phyloP scores from a whole-genome alignment of 352 stramenopile genomes.

The Pythium brassicae region DNA sequence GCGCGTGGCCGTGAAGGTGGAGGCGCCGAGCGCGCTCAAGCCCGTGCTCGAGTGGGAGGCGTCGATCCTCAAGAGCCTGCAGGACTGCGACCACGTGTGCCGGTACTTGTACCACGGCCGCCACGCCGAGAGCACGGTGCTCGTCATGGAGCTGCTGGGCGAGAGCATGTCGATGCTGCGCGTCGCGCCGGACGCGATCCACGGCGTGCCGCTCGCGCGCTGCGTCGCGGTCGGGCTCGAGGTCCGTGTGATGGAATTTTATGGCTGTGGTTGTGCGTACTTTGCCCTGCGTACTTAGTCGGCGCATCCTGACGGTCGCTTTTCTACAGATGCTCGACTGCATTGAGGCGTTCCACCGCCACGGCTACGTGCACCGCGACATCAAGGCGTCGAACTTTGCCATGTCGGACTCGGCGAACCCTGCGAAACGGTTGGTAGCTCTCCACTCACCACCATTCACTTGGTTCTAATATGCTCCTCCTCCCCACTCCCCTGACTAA shows the following conservation, averaged over 20 bases:
- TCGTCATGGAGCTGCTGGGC: slow-evolving; percentile 86
- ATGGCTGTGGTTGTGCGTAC: not conserved
- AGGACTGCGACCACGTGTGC: slow-evolving; percentile 80
- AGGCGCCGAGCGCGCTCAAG: slow-evolving; percentile 82
- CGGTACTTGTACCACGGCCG: slow-evolving; percentile 85
- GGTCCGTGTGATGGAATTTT: slow-evolving; percentile 5
- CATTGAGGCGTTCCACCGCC: slow-evolving; percentile 81
- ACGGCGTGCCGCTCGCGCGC: slow-evolving; percentile 68
- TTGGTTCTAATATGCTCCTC: too few species aligned
- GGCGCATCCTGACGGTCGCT: too few species aligned
- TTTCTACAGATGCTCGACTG: slow-evolving; percentile 71
- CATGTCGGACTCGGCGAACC: slow-evolving; percentile 38
- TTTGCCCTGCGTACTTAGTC: not conserved
- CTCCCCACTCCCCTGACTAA: too few species aligned
- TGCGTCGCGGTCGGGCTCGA: slow-evolving; percentile 72
- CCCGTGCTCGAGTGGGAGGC: slow-evolving; percentile 88
- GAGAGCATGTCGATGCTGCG: slow-evolving; percentile 89
- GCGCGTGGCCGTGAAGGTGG: slow-evolving; percentile 83
- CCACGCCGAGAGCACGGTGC: slow-evolving; percentile 79
- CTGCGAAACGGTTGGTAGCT: slow-evolving; percentile 37
- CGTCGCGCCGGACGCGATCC: slow-evolving; percentile 69
- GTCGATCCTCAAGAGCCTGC: slow-evolving; percentile 80
- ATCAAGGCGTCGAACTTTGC: slow-evolving; percentile 90
- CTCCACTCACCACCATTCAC: too few species aligned
- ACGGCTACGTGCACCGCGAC: slow-evolving; percentile 86